Base-by-base conservation (phyloP, 2,329 filamentous ascomycete species). In the Nigrospora sphaerica region DNA sequence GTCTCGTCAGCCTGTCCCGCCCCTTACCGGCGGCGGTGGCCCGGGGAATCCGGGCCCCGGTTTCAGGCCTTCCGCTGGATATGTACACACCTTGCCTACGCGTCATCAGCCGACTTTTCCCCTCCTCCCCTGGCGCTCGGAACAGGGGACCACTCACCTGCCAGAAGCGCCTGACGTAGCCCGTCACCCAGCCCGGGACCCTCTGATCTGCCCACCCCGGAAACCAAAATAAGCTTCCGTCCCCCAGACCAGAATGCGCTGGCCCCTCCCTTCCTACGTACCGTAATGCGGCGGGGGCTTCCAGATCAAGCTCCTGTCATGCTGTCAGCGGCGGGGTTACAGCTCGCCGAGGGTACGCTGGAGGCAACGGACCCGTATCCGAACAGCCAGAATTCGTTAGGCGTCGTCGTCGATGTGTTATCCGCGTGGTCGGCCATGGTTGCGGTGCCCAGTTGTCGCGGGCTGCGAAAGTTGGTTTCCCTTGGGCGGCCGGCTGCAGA, bases 131-230 rank as follows among this genome's bases (percentile, higher is more conserved):
- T 28, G 23, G 4, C 23, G 6, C 23, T 28, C 23, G 5, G 5
- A 28, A 2, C 14, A 18, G 3, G 17, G 12, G 37, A n/a, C 32
- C 35, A 34, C 43, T 58, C 75, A 95, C 92, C 83, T 98, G 93
- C 93, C 93, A 98, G 68, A 98, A 97, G 34, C 93, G 80, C 48
- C 93, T 83, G 36, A 98, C 91, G 64, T 96, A 98, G 56, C 91
- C 90, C 55, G 83, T 86, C 18, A 97, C 90, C 73, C 89, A 96
- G 41, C 92, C 93, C 2, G 90, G 88, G 28, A 97, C 73, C 47
- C 90, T 79, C 57, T 81, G 78, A 62, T 97, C 92, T 96, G 55
- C 39, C 10, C 28, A 18, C 31, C 2, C 46, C 34, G 34, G 46
- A 42, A n/a, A 28, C 23, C 28, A n/a, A 38, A 19, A 35, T 32